Conservation (phyloP, 2,329 filamentous ascomycete genomes). For the Aspergillus sp. region DNA sequence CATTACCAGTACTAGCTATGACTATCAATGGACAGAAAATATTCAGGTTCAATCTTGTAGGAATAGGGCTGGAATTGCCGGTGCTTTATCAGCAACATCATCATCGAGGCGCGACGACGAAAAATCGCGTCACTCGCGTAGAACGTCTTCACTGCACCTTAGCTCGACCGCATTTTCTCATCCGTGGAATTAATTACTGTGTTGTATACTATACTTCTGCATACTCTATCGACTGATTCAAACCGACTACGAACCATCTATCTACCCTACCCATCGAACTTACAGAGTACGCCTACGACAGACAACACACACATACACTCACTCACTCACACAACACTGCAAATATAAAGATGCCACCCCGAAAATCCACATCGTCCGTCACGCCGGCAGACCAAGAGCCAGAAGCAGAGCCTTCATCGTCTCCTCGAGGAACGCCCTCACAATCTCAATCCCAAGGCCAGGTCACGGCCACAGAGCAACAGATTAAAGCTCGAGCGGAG, state of each 20-base stretch:
- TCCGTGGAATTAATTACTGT: neutral
- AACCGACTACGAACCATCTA: too few species aligned
- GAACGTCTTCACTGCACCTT: neutral
- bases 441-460: slow-evolving; percentile 7
- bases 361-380: slow-evolving; percentile 27
- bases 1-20: neutral
- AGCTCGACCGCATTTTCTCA: neutral
- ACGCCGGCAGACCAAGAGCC: slow-evolving; percentile 7
- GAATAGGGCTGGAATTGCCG: too few species aligned
- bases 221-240: too few species aligned
- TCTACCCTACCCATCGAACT: too few species aligned
- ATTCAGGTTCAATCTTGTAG: too few species aligned
- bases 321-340: neutral
- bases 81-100: too few species aligned
- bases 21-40: too few species aligned
- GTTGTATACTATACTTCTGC: neutral
- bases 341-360: slow-evolving; percentile 21
- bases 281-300: too few species aligned
- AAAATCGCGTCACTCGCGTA: slow-evolving; percentile 1
- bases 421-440: neutral
- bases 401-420: neutral
- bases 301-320: too few species aligned
- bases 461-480: slow-evolving; percentile 23
- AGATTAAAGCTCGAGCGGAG: slow-evolving; percentile 32
- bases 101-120: neutral